Conservation (phyloP, 306 rosid species). For the Ormosia emarginata region DNA sequence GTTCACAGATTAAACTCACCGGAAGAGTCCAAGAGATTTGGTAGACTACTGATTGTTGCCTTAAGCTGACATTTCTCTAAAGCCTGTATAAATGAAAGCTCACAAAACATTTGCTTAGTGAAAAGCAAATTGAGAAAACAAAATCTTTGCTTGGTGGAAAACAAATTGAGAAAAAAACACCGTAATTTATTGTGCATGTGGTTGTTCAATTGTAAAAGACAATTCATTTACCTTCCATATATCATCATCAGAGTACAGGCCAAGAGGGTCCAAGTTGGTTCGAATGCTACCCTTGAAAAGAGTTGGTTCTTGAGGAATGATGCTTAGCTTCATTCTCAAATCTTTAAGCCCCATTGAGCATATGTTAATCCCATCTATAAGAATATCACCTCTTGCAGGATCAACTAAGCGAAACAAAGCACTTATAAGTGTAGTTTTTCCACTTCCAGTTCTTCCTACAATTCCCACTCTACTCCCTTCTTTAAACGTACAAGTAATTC, state of each 20-base stretch:
- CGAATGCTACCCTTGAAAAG: conserved; percentile 68
- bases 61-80: conserved; percentile 73
- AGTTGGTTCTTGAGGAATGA: conserved; percentile 81
- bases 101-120: neutral
- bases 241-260: conserved; percentile 64
- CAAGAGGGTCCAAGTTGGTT: conserved; percentile 69
- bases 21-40: conserved; percentile 50
- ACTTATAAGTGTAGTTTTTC: conserved; percentile 68
- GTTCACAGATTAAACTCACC: conserved; percentile 35
- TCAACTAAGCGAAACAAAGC: conserved; percentile 73
- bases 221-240: conserved; percentile 57
- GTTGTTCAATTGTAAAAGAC: neutral
- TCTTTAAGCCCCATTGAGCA: conserved; percentile 64
- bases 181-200: neutral
- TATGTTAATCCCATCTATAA: conserved; percentile 54
- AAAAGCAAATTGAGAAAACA: neutral
- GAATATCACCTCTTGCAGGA: conserved; percentile 47
- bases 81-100: conserved; percentile 33
- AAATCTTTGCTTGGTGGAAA: neutral
- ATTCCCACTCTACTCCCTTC: conserved; percentile 64
- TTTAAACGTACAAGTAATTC: conserved; percentile 58
- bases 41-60: conserved; percentile 42
- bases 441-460: conserved; percentile 76
- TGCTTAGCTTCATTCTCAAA: conserved; percentile 61
- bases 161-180: too few relatives aligned